These are phyloP conservation scores for Suillus paluster DNA, from an alignment of 768 basidiomycete genomes.

Conservation along the genomic window DNA sequence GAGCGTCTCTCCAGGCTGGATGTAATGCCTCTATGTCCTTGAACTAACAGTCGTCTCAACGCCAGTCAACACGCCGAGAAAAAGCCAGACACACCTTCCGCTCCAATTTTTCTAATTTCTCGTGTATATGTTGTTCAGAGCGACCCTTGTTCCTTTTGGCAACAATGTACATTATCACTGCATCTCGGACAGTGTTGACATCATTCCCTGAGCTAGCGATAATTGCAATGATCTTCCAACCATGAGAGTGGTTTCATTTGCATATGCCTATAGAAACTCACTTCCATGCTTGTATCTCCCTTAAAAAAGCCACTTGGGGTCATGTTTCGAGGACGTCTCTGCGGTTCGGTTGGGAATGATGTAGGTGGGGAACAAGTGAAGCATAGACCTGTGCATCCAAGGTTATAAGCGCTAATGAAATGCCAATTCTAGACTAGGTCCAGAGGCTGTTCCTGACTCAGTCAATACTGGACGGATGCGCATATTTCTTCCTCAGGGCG, in stretches of 20 bases:
- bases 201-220: neutral
- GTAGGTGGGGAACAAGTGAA: neutral
- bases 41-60: neutral
- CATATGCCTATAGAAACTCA: neutral
- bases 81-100: neutral
- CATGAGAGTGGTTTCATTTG: neutral
- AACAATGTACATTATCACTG: neutral
- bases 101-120: neutral
- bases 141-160: neutral
- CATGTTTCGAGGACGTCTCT: neutral
- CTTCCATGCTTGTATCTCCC: neutral
- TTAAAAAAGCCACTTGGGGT: neutral
- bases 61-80: neutral
- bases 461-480: neutral
- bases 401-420: neutral
- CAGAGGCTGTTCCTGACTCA: neutral
- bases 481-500: neutral
- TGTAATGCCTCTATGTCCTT: neutral
- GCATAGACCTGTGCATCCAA: neutral
- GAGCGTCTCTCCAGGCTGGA: conserved; percentile 2
- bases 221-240: neutral
- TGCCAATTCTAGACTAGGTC: neutral
- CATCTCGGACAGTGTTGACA: neutral
- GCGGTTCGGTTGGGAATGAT: neutral
- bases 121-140: neutral